Evolutionary conservation across 208 protist genomes (phyloP).

Genomic region (Leishmania martiniquensis): DNA sequence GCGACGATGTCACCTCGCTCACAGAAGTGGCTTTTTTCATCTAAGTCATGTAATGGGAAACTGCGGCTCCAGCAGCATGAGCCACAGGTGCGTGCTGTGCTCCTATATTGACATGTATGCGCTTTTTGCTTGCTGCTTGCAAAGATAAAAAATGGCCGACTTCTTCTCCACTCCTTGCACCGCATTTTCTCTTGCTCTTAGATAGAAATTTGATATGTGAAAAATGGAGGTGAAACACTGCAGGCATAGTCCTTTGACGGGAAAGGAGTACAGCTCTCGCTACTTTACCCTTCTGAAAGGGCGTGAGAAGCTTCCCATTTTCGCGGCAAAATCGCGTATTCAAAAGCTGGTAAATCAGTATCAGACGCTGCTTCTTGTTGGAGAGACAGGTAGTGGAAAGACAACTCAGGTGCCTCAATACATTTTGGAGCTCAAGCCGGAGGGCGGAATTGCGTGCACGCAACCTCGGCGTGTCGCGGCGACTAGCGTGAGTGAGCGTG

Average conservation of each 20-base stretch:
- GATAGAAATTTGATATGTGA: not conserved
- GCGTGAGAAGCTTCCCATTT: conserved; percentile 75
- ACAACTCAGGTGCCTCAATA: conserved; percentile 97
- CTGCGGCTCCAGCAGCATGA: not conserved
- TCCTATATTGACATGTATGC: not conserved
- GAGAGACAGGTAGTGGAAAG: conserved; percentile 96
- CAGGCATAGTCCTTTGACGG: conserved; percentile 56
- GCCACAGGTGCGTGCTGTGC: not conserved
- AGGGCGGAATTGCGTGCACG: conserved; percentile 91
- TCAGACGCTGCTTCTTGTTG: conserved; percentile 91
- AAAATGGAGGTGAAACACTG: conserved; percentile 4
- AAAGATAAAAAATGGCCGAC: not conserved
- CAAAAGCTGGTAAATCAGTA: conserved; percentile 91
- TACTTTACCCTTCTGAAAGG: conserved; percentile 59
- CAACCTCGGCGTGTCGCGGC: conserved; percentile 99
- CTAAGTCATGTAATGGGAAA: not conserved
- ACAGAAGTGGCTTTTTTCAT: not conserved
- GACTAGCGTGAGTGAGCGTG: conserved; percentile 97
- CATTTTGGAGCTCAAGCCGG: conserved; percentile 88
- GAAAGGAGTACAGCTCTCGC: conserved; percentile 49
- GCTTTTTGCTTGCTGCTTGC: not conserved
- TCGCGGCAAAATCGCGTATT: conserved; percentile 70
- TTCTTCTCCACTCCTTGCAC: not conserved
- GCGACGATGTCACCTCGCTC: not conserved
- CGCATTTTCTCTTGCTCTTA: not conserved